phyloP scores from a whole-genome alignment of 2,329 filamentous ascomycete genomes.

The Lachnellula suecica region DNA sequence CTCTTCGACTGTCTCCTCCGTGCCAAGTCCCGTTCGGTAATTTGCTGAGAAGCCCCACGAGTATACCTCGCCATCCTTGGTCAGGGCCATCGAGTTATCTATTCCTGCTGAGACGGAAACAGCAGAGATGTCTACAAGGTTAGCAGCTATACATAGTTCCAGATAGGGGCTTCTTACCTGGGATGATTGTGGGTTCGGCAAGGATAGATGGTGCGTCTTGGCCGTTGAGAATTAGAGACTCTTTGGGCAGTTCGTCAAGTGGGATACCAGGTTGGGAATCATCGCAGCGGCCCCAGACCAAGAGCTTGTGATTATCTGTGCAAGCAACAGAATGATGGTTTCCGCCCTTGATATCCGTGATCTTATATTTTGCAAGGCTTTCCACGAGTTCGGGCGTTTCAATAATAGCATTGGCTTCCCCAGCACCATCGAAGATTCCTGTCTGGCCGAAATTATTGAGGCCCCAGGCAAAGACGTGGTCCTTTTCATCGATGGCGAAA shows the following conservation, averaged over 20 bases:
- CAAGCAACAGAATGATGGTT: slow-evolving; percentile 73
- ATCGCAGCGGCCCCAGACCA: slow-evolving; percentile 61
- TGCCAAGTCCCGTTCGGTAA: slow-evolving; percentile 77
- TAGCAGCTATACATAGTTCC: too few species aligned
- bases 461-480: slow-evolving; percentile 77
- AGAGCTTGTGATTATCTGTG: slow-evolving; percentile 53
- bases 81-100: slow-evolving; percentile 73
- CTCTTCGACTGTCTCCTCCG: slow-evolving; percentile 71
- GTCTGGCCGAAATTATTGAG: slow-evolving; percentile 85
- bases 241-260: slow-evolving; percentile 51
- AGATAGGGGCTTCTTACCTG: slow-evolving; percentile 2
- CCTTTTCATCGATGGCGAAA: slow-evolving; percentile 69
- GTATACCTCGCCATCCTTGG: slow-evolving; percentile 66
- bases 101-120: slow-evolving; percentile 63
- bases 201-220: slow-evolving; percentile 67
- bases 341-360: slow-evolving; percentile 69
- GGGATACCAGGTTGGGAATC: slow-evolving; percentile 57
- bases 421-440: slow-evolving; percentile 61
- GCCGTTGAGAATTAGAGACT: slow-evolving; percentile 63
- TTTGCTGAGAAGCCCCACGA: slow-evolving; percentile 80
- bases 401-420: slow-evolving; percentile 69
- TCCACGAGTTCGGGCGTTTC: slow-evolving; percentile 67
- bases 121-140: slow-evolving; percentile 36
- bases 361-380: slow-evolving; percentile 58
- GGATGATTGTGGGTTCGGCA: slow-evolving; percentile 56